Base-by-base conservation (phyloP, 768 basidiomycete genomes). In the Mrakia gelida region DNA sequence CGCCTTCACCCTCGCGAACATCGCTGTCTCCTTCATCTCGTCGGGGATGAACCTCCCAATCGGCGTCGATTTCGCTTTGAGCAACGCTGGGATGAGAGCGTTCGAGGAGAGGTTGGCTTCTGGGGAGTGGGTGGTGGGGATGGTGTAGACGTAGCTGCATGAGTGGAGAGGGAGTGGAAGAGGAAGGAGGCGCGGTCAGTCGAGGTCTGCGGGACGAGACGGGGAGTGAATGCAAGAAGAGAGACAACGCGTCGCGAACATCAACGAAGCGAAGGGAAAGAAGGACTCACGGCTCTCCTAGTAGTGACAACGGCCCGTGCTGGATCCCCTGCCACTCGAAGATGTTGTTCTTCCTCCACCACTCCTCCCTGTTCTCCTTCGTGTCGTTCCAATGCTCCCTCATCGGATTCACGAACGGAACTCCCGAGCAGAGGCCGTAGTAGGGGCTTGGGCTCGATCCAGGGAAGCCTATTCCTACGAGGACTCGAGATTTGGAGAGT, bases 391-490 rank as follows among this genome's bases (percentile, higher is more conserved):
- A 70, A 8, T n/a, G 18, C 38, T 70, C 38, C 41, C 34, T 15
- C 16, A 80, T 75, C 21, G 77, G 76, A 23, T 78, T 78, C 18
- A 75, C 63, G 41, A 80, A 80, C 41, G 76, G 74, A 18, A 78
- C 77, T 38, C 78, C 77, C 13, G 74, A 41, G 62, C 78, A 80
- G 49, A 79, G 75, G 21, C 71, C 75, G 30, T 74, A 76, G 62
- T 76, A 80, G 23, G 77, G 75, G n/a, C 71, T 74, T 23, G 79
- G 76, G 21, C 54, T 62, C 10, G 56, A 38, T 18, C 74, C 74
- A 6, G 80, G 80, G 18, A 79, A 49, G 2, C 80, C 80, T 5
- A 79, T 73, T 30, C 80, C 80, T n/a, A 80, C 41, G 26, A 80
- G 71, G n/a, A 74, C 80, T 62, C 70, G 43, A 23, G 75, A 76